A percentile compares a stretch with the other conserved stretches of the same genome.
Conservation (phyloP, 306 rosid genomes). For the Benincasa hispida region DNA sequence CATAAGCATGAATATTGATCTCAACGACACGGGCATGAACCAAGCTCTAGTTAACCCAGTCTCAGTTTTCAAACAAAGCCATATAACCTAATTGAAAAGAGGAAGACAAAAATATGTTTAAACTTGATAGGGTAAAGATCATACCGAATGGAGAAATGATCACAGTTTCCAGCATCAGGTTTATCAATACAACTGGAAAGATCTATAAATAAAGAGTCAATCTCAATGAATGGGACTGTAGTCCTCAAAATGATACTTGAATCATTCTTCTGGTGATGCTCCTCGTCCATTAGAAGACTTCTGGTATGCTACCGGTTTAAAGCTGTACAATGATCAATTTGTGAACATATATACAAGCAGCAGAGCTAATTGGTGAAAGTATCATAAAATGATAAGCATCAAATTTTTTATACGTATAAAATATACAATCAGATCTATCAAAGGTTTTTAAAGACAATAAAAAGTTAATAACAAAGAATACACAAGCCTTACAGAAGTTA, state of each 20-base stretch:
- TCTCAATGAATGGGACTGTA: conserved; percentile 50
- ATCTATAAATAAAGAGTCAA: conserved; percentile 78
- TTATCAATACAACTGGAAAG: conserved; percentile 37
- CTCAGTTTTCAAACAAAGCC: neutral
- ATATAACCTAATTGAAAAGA: neutral
- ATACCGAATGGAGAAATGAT: conserved; percentile 91
- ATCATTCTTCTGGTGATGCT: conserved; percentile 19
- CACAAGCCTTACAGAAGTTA: neutral
- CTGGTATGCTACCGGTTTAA: conserved; percentile 5
- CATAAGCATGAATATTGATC: neutral
- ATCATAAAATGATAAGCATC: neutral
- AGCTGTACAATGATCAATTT: neutral
- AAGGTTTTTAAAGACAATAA: neutral
- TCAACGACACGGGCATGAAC: neutral
- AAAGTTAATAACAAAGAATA: neutral
- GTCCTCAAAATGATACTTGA: conserved; percentile 25
- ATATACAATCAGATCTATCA: neutral
- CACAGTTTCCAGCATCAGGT: conserved; percentile 50
- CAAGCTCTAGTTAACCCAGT: neutral
- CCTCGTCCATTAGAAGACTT: conserved; percentile 17
- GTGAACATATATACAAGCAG: neutral
- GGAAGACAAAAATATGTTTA: neutral
- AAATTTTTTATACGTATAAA: neutral
- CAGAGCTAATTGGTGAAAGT: neutral
- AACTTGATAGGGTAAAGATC: conserved; percentile 11